These are phyloP conservation scores for Micromonas commoda DNA, from an alignment of 139 green algal genomes.

Conservation along the genomic window DNA sequence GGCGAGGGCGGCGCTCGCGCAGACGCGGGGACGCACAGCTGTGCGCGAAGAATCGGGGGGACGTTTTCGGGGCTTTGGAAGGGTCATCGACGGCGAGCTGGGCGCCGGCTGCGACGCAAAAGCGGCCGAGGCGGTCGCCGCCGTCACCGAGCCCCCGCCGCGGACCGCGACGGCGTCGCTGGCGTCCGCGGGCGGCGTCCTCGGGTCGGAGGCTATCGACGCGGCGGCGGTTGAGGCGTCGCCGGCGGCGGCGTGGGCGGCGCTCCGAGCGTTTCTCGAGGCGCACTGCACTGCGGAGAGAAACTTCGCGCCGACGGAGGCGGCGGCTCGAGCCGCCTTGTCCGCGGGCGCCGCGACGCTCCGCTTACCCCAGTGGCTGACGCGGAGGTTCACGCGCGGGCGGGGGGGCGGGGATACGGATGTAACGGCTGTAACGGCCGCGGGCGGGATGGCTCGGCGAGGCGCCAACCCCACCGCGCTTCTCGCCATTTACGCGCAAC, in stretches of 20 bases:
- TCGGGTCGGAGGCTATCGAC: too few relatives aligned
- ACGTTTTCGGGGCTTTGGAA: too few relatives aligned
- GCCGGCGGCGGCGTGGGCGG: not conserved
- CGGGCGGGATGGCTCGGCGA: not conserved
- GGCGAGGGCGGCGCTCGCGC: not conserved
- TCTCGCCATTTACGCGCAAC: not conserved
- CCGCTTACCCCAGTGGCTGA: not conserved
- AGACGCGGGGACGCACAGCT: not conserved
- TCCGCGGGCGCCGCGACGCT: not conserved
- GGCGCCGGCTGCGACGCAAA: too few relatives aligned
- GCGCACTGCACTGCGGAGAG: not conserved
- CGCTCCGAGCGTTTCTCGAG: not conserved
- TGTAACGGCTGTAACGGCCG: too few relatives aligned
- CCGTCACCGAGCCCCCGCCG: not conserved
- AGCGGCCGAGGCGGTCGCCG: too few relatives aligned
- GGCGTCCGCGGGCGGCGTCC: too few relatives aligned
- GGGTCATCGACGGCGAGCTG: too few relatives aligned
- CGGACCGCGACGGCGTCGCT: not conserved
- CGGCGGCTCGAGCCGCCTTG: not conserved
- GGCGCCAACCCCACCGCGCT: slow-evolving; percentile 4
- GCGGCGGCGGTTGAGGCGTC: not conserved
- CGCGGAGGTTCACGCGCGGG: not conserved
- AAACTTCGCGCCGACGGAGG: slow-evolving; percentile 8
- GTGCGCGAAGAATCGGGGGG: too few relatives aligned
- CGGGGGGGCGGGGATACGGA: not conserved